These are phyloP conservation scores for Curvularia spicifera DNA, from an alignment of 2,329 filamentous ascomycete species.

Conservation along the genomic window DNA sequence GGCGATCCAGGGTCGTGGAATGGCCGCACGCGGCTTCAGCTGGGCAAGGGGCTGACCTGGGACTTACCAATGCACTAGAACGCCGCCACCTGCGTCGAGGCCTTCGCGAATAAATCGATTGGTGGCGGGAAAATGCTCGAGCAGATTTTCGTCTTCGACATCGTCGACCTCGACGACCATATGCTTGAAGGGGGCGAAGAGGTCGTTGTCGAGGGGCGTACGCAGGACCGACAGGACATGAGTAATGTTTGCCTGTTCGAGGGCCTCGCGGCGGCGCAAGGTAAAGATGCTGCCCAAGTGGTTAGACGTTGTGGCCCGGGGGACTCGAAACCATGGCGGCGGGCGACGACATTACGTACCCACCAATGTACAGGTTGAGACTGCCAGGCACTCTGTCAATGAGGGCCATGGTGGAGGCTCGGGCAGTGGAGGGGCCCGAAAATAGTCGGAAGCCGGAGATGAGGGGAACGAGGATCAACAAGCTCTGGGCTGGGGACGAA, in stretches of 20 bases:
- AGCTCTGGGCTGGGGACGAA: slow-evolving; percentile 4
- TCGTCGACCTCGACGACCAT: slow-evolving; percentile 87
- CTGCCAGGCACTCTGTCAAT: slow-evolving; percentile 72
- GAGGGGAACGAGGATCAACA: slow-evolving; percentile 18
- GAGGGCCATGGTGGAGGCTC: slow-evolving; percentile 57
- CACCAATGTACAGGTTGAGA: slow-evolving; percentile 77
- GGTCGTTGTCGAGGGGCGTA: slow-evolving; percentile 62
- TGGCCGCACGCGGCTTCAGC: slow-evolving; percentile 45
- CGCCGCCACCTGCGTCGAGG: slow-evolving; percentile 65
- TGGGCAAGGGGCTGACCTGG: slow-evolving; percentile 48
- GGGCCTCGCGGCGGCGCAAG: slow-evolving; percentile 71
- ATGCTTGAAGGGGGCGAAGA: slow-evolving; percentile 71
- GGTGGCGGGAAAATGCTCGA: slow-evolving; percentile 78
- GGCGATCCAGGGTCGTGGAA: slow-evolving; percentile 35
- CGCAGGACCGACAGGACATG: slow-evolving; percentile 86
- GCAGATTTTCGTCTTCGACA: slow-evolving; percentile 83
- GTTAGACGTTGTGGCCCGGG: slow-evolving; percentile 34
- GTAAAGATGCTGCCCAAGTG: slow-evolving; percentile 71
- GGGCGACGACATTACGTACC: slow-evolving; percentile 61
- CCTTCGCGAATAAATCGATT: slow-evolving; percentile 84
- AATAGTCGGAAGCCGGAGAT: slow-evolving; percentile 30
- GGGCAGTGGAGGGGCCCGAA: slow-evolving; percentile 17
- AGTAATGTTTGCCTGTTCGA: slow-evolving; percentile 78
- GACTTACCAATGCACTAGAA: slow-evolving; percentile 72
- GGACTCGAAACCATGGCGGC: slow-evolving; percentile 23